These are phyloP conservation scores for Cyberlindnera xishuangbannaensis DNA, from an alignment of 805 yeast genomes.

Conservation along the genomic window DNA sequence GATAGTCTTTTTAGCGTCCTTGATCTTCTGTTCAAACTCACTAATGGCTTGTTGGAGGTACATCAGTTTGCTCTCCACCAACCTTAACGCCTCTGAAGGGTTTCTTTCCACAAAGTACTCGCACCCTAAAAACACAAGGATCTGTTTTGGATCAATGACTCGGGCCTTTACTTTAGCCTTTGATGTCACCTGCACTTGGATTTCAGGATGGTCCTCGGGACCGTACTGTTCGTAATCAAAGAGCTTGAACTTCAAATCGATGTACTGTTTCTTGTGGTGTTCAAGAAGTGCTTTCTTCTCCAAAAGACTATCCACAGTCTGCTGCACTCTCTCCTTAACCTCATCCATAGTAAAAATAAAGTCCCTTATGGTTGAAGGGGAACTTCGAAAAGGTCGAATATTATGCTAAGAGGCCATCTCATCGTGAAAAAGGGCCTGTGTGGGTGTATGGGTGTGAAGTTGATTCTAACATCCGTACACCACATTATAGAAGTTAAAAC, in stretches of 20 bases:
- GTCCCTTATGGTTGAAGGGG: no score
- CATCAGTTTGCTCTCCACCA: conserved; percentile 25
- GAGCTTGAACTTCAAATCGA: conserved; percentile 18
- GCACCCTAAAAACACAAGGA: conserved; percentile 33
- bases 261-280: conserved; percentile 18
- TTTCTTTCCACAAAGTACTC: conserved; percentile 36
- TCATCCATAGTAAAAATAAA: conserved; percentile 19
- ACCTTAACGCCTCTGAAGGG: conserved; percentile 26
- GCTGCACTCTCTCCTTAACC: conserved; percentile 11
- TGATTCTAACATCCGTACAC: no score
- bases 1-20: conserved; percentile 32
- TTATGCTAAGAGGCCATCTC: no score
- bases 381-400: no score
- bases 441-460: no score
- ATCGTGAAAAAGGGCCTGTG: no score
- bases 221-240: conserved; percentile 12
- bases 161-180: conserved; percentile 17
- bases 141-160: conserved; percentile 19
- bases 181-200: conserved; percentile 17
- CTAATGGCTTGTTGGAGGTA: conserved; percentile 32
- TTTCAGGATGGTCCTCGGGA: conserved; percentile 9
- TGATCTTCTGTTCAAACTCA: conserved; percentile 34
- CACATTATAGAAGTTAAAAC: no score
- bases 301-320: conserved; percentile 7
- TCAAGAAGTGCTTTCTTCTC: conserved; percentile 9